Evolutionary conservation across 345 rosid species (phyloP), one percentile per base, ranked within the genome.

Genomic region (Boechera retrofracta): DNA sequence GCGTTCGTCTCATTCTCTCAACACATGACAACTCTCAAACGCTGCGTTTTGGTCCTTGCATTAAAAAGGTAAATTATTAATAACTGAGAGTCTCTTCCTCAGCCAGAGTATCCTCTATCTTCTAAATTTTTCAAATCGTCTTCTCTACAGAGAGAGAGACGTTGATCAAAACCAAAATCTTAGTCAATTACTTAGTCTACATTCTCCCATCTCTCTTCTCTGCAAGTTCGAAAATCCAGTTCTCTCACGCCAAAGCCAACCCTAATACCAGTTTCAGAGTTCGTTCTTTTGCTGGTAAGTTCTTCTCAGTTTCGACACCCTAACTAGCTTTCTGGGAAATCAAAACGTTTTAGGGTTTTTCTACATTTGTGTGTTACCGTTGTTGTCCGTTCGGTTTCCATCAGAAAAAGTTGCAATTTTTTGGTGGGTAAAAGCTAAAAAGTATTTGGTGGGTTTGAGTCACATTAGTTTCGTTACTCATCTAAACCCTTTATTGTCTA

Each of bases 251-350:
- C 31, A 32, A 10, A 32, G 0, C 3, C 9, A 51, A 48, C 56
- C 47, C 71, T 51, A 67, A 49, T 5, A 18, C 45, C 59, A 18
- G 29, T 48, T 32, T 48, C 71, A 45, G 29, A 65, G 56, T 8
- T 49, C 0, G 1, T 48, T 11, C 45, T 4, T 36, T 16, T 21
- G 49, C 47, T 35, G 5, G 47, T 51, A 51, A 35, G 48, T 49
- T 51, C 71, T 29, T 67, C 60, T 6, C 42, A 45, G 3, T 29
- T 47, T 48, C 4, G 10, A 32, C 11, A 66, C 16, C 6, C 12
- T 8, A 16, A 10, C 21, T 65, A 28, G 5, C 10, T 31, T 10
- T 9, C 15, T 44, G 10, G 1, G 15, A 29, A 12, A 44, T 0
- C 4, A 0, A 47, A 12, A 18, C 56, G 15, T 10, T 28, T 11